These are phyloP conservation scores for Saposhnikovia divaricata DNA, from an alignment of 129 eudicot species.

Conservation along the genomic window DNA sequence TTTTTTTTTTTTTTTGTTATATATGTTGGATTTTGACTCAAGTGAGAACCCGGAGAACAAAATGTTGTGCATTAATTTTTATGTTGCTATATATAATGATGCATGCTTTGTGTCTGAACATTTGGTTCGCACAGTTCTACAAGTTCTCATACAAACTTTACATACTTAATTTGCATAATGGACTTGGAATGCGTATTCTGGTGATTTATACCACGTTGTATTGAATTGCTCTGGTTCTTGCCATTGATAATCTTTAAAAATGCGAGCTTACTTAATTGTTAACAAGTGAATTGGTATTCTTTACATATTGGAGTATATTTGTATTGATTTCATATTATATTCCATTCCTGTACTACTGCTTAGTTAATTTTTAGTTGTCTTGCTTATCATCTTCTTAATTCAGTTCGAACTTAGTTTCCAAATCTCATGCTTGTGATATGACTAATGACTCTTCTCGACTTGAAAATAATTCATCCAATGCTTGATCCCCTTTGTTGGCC, in stretches of 20 bases:
- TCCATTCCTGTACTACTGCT: background rate
- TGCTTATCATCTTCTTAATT: too few relatives aligned
- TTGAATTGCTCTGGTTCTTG: background rate
- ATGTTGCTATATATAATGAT: background rate
- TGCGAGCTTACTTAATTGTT: background rate
- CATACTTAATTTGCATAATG: background rate
- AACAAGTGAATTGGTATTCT: background rate
- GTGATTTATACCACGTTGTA: background rate
- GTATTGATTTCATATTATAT: background rate
- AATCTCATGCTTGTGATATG: too few relatives aligned
- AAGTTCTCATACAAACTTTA: background rate
- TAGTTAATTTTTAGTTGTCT: background rate
- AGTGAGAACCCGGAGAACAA: background rate
- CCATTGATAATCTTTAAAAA: background rate
- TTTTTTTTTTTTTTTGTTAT: background rate
- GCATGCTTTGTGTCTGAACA: background rate
- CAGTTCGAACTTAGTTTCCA: too few relatives aligned
- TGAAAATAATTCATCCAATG: too few relatives aligned
- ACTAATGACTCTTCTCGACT: too few relatives aligned
- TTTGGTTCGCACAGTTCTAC: background rate
- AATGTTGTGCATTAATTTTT: background rate
- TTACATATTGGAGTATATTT: too few relatives aligned
- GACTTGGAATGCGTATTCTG: background rate
- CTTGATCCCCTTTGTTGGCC: too few relatives aligned
- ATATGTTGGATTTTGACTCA: background rate